Evolutionary conservation across 2,329 filamentous ascomycete species (phyloP).

Genomic region (Fusarium denticulatum): DNA sequence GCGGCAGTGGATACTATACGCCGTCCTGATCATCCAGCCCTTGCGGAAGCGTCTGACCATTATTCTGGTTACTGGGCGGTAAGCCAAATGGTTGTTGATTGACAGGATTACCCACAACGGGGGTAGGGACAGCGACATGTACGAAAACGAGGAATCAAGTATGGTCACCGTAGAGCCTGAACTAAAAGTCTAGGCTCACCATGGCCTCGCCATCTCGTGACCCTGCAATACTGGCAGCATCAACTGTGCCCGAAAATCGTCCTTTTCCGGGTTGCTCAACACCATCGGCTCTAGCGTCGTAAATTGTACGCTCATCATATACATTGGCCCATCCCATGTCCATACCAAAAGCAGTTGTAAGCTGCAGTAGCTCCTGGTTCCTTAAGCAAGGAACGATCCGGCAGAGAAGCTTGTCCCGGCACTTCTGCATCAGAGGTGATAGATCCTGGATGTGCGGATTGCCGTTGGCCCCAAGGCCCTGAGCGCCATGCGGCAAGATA

Average conservation of each 20-base stretch:
- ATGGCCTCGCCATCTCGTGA: neutral
- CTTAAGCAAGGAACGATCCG: constrained; percentile 47
- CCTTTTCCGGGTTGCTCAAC: constrained; percentile 49
- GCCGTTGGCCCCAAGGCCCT: constrained; percentile 35
- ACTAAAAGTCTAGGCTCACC: constrained; percentile 1
- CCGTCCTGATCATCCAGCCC: neutral
- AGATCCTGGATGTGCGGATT: constrained; percentile 41
- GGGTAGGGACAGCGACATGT: neutral
- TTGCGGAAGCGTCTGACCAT: neutral
- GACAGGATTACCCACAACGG: neutral
- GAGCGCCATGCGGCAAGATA: constrained; percentile 44
- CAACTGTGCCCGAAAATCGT: constrained; percentile 53
- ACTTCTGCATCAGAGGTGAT: constrained; percentile 49
- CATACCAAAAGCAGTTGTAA: constrained; percentile 49
- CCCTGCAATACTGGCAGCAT: constrained; percentile 14
- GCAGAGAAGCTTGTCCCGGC: constrained; percentile 49
- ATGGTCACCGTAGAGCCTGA: neutral
- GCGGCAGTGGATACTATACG: neutral
- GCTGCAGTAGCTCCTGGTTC: constrained; percentile 42
- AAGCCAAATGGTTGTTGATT: neutral
- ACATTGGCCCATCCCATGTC: constrained; percentile 50
- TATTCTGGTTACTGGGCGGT: neutral
- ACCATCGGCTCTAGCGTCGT: constrained; percentile 50
- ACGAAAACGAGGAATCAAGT: neutral
- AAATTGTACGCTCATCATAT: constrained; percentile 47